Evolutionary conservation across 768 basidiomycete species (phyloP).

Genomic region (Leccinum arenicola): DNA sequence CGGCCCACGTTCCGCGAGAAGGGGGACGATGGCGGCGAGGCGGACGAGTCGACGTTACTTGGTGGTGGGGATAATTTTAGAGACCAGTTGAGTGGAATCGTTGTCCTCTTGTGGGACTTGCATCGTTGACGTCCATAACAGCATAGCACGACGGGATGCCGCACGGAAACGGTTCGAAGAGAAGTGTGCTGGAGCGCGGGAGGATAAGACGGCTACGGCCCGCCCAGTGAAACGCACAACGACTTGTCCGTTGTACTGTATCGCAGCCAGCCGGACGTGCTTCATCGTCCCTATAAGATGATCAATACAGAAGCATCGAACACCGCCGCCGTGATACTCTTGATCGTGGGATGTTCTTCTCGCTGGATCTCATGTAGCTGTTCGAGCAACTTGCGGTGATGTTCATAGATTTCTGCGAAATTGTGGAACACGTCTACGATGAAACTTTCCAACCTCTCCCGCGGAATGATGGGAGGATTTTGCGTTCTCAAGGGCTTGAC

Average conservation of each 20-base stretch:
- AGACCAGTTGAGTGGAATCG: slow-evolving; percentile 49
- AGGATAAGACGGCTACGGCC: slow-evolving; percentile 48
- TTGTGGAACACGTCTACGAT: slow-evolving; percentile 90
- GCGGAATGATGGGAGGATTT: slow-evolving; percentile 75
- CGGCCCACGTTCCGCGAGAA: slow-evolving; percentile 59
- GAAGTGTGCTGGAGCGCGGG: slow-evolving; percentile 38
- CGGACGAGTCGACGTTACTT: slow-evolving; percentile 75
- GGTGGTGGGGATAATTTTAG: slow-evolving; percentile 83
- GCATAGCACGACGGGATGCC: slow-evolving; percentile 73
- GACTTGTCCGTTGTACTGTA: too few relatives aligned
- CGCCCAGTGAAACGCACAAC: slow-evolving; percentile 22
- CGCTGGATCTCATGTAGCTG: slow-evolving; percentile 83
- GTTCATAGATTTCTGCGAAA: slow-evolving; percentile 66
- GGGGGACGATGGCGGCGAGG: slow-evolving; percentile 70
- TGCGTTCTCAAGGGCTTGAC: slow-evolving; percentile 68
- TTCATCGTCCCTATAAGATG: too few relatives aligned
- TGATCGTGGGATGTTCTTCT: slow-evolving; percentile 80
- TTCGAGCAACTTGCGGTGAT: slow-evolving; percentile 76
- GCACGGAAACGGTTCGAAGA: slow-evolving; percentile 62
- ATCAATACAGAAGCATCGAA: slow-evolving; percentile 53
- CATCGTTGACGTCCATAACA: slow-evolving; percentile 30
- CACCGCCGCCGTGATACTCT: slow-evolving; percentile 77
- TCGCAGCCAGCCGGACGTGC: too few relatives aligned
- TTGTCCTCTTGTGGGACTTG: background rate
- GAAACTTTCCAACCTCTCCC: slow-evolving; percentile 70